phyloP scores from a whole-genome alignment of 148 eudicot genomes.

The Rhododendron ovatum region DNA sequence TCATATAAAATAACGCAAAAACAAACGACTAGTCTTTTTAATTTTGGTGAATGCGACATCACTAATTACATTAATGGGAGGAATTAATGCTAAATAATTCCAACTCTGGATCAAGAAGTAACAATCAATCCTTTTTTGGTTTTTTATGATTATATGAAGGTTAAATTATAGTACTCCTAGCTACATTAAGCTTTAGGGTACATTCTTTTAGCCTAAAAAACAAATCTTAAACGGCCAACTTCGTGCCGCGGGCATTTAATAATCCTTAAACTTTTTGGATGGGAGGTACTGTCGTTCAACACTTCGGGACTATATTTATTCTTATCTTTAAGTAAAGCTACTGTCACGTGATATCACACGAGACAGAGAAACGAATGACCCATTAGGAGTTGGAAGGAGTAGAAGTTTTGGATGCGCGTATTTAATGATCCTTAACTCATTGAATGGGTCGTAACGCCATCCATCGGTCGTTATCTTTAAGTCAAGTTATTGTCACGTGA shows the following conservation, averaged over 20 bases:
- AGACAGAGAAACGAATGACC: not conserved
- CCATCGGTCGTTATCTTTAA: not conserved
- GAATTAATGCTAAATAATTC: not conserved
- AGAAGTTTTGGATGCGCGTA: not conserved
- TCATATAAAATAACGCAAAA: not conserved
- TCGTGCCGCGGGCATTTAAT: not conserved
- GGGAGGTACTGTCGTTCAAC: no score
- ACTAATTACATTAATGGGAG: not conserved
- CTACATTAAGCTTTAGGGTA: not conserved
- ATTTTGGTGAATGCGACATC: not conserved
- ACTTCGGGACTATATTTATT: not conserved
- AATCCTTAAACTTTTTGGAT: no score
- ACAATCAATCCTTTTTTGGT: not conserved
- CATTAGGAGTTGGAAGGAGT: not conserved
- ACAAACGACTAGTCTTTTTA: not conserved
- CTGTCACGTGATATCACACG: not conserved
- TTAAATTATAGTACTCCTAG: not conserved
- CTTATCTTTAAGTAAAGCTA: not conserved
- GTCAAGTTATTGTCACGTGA: not conserved
- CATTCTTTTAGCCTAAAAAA: not conserved
- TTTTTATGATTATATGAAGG: not conserved
- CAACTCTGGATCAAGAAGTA: slow-evolving; percentile 1
- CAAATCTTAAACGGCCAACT: not conserved
- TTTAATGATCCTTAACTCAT: not conserved
- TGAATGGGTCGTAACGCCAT: not conserved